Percentiles rank a stretch among this genome's conserved stretches.
Conservation (phyloP, 495 filamentous ascomycete genomes). For the Penicillium mononematosum region DNA sequence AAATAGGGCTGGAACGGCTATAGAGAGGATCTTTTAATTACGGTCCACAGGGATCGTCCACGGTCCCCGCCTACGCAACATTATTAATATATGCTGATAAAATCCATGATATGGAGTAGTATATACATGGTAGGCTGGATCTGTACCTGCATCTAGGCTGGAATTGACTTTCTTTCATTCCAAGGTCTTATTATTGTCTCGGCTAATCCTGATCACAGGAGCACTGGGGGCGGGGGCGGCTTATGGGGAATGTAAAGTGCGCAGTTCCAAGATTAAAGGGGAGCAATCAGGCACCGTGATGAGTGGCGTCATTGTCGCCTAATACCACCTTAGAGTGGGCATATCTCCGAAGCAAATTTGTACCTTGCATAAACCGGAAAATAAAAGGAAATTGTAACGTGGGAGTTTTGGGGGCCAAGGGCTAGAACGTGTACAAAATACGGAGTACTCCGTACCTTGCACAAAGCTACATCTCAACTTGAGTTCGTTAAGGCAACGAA, state of each 20-base stretch:
- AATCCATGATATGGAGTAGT: no score
- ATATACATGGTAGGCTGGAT: no score
- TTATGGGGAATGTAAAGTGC: not conserved
- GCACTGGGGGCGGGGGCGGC: not conserved
- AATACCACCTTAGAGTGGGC: not conserved
- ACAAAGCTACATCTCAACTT: not conserved
- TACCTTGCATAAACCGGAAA: slow-evolving; percentile 7
- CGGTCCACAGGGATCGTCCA: not conserved
- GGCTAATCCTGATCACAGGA: no score
- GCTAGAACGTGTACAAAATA: not conserved
- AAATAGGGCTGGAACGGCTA: not conserved
- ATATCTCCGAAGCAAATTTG: not conserved
- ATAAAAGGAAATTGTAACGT: not conserved
- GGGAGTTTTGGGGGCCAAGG: slow-evolving; percentile 1
- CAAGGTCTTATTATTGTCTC: no score
- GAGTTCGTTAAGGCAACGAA: not conserved
- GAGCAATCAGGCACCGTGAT: not conserved
- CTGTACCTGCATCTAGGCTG: no score
- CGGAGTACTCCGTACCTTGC: not conserved
- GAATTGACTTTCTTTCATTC: no score
- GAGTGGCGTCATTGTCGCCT: slow-evolving; percentile 3
- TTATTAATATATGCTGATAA: no score
- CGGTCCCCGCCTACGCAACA: not conserved
- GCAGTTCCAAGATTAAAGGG: not conserved
- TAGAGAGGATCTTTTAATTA: slow-evolving; percentile 3